Evolutionary conservation across 2,329 filamentous ascomycete genomes (phyloP).

Genomic region (Colletotrichum caudatum): DNA sequence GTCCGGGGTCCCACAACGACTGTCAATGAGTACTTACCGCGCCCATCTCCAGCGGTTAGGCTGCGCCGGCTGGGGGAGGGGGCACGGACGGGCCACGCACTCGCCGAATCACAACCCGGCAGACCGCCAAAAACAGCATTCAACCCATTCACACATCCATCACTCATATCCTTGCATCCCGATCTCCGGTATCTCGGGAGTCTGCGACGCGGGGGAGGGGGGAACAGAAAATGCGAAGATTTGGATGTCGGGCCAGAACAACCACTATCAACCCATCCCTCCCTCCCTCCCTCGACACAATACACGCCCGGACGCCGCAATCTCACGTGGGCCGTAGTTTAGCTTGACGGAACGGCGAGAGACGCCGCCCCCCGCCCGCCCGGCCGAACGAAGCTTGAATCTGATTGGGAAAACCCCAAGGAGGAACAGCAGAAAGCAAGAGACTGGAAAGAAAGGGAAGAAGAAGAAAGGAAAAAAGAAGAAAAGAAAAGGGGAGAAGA

Average conservation of each 20-base stretch:
- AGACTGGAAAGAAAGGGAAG: background rate
- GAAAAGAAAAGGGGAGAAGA: background rate
- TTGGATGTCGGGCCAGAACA: background rate
- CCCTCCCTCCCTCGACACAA: background rate
- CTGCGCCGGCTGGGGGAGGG: conserved; percentile 3
- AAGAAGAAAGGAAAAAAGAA: no score
- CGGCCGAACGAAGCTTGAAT: background rate
- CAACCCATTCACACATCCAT: background rate
- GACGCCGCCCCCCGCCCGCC: background rate
- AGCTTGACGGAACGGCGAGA: background rate
- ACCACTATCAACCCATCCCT: background rate
- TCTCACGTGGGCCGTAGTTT: background rate
- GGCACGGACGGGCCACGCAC: conserved; percentile 21
- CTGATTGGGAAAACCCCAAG: background rate
- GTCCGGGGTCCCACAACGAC: conserved; percentile 10
- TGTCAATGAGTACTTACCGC: conserved; percentile 1
- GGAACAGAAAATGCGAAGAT: background rate
- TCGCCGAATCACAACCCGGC: conserved; percentile 36
- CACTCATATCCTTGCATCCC: conserved; percentile 18
- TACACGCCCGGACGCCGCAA: background rate
- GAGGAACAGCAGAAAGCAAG: background rate
- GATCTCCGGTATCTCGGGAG: background rate
- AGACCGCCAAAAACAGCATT: conserved; percentile 41
- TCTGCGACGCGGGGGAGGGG: background rate
- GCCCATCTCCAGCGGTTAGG: conserved; percentile 17